phyloP scores from a whole-genome alignment of 176 grass and related monocot species.

The Carex parvula region DNA sequence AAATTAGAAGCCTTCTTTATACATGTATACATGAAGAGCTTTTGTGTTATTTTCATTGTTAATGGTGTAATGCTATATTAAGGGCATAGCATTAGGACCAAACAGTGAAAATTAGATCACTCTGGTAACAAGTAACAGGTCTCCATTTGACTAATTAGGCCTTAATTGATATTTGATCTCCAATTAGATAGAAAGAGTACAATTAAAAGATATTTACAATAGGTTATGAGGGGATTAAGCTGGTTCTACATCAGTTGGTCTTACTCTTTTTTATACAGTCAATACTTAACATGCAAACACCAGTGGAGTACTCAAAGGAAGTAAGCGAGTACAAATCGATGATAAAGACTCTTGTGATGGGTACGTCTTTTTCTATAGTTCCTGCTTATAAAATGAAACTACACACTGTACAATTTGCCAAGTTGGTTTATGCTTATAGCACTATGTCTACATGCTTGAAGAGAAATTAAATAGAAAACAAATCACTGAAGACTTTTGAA shows the following conservation, averaged over 20 bases:
- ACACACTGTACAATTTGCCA: background rate
- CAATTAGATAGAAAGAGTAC: background rate
- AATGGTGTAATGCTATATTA: background rate
- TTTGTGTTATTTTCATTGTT: background rate
- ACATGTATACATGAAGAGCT: background rate
- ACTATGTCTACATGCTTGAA: background rate
- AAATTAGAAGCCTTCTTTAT: background rate
- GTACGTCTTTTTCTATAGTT: slow-evolving; percentile 41
- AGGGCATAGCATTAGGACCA: no score
- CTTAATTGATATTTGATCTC: background rate
- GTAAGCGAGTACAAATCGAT: slow-evolving; percentile 95
- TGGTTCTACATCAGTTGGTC: background rate
- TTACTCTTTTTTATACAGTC: slow-evolving; percentile 47
- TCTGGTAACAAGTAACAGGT: background rate
- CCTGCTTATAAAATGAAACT: slow-evolving; percentile 8
- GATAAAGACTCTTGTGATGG: slow-evolving; percentile 91
- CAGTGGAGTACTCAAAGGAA: slow-evolving; percentile 92
- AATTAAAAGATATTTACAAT: background rate
- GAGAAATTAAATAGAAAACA: background rate
- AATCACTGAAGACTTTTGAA: background rate
- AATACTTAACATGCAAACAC: slow-evolving; percentile 93
- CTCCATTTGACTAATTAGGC: background rate
- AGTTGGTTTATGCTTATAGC: background rate
- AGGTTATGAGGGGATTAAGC: background rate
- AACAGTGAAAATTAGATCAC: background rate